phyloP scores from a whole-genome alignment of 1,284 basidiomycete genomes.

The Cryptococcus sp. region DNA sequence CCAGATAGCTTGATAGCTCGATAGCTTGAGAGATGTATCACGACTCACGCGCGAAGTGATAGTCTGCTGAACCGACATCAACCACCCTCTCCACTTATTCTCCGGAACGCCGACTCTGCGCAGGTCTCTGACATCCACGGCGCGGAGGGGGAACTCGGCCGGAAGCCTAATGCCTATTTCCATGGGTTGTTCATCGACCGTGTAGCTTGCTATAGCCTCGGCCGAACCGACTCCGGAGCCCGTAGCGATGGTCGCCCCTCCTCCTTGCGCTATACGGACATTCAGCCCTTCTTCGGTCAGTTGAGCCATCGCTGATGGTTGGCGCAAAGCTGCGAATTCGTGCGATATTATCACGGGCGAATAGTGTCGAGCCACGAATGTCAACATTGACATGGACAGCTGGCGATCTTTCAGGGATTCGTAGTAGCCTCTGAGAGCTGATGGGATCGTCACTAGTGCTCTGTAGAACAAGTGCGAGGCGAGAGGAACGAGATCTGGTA shows the following conservation, averaged over 20 bases:
- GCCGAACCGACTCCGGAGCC: slow-evolving; percentile 26
- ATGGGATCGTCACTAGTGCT: slow-evolving; percentile 75
- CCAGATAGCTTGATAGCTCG: too few species aligned
- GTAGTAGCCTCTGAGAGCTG: slow-evolving; percentile 82
- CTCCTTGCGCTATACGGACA: slow-evolving; percentile 68
- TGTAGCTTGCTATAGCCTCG: slow-evolving; percentile 63
- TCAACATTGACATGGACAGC: slow-evolving; percentile 70
- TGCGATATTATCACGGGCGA: slow-evolving; percentile 84
- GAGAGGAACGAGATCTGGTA: slow-evolving; percentile 63
- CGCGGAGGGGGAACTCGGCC: slow-evolving; percentile 84
- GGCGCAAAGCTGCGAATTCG: slow-evolving; percentile 76
- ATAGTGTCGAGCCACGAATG: slow-evolving; percentile 83
- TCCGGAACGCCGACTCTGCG: slow-evolving; percentile 87
- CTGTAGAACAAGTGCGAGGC: slow-evolving; percentile 89
- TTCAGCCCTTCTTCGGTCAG: slow-evolving; percentile 79
- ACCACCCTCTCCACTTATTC: slow-evolving; percentile 89
- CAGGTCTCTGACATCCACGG: slow-evolving; percentile 83
- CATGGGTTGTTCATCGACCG: slow-evolving; percentile 90
- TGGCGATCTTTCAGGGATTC: slow-evolving; percentile 86
- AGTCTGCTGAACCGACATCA: slow-evolving; percentile 88
- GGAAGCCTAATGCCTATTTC: slow-evolving; percentile 89
- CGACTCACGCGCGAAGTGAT: slow-evolving; percentile 76
- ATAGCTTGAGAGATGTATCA: background rate
- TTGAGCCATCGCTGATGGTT: slow-evolving; percentile 64
- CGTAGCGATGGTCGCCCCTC: slow-evolving; percentile 74